Evolutionary conservation across 495 filamentous ascomycete species (phyloP).

Genomic region (Penicillium argentinense): DNA sequence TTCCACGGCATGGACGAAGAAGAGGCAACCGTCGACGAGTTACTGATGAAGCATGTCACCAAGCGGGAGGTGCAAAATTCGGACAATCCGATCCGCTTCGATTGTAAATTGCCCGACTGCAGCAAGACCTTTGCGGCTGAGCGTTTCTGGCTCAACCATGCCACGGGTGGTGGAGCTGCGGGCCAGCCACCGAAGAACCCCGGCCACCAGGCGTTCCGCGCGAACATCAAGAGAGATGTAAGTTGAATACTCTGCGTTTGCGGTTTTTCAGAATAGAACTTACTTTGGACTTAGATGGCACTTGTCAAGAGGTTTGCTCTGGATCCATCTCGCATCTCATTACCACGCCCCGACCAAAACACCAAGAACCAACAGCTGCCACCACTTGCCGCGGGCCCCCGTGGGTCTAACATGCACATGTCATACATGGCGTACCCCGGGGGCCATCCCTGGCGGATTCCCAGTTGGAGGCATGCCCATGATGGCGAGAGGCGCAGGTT

Average conservation of each 20-base stretch:
- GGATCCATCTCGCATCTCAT: slow-evolving; percentile 89
- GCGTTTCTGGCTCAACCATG: slow-evolving; percentile 94
- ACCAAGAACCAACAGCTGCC: slow-evolving; percentile 78
- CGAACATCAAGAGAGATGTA: slow-evolving; percentile 79
- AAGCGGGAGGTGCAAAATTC: slow-evolving; percentile 75
- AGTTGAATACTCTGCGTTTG: slow-evolving; percentile 25
- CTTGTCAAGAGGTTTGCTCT: slow-evolving; percentile 92
- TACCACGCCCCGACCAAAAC: slow-evolving; percentile 93
- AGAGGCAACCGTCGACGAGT: slow-evolving; percentile 82
- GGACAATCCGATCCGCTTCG: slow-evolving; percentile 83
- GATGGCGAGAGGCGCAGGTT: slow-evolving; percentile 55
- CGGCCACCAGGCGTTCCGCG: slow-evolving; percentile 82
- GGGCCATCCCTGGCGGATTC: slow-evolving; percentile 32
- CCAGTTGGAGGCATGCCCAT: slow-evolving; percentile 41
- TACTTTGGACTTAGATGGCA: slow-evolving; percentile 56
- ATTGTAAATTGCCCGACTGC: slow-evolving; percentile 95
- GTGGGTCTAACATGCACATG: too few relatives aligned
- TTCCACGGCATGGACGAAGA: slow-evolving; percentile 86
- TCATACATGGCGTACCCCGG: slow-evolving; percentile 55
- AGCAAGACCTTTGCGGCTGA: slow-evolving; percentile 97
- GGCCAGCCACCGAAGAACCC: background rate
- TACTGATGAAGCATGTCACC: slow-evolving; percentile 58
- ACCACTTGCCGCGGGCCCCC: slow-evolving; percentile 82
- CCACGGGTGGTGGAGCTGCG: background rate
- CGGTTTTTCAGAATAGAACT: too few relatives aligned